Conservation (phyloP, 1,139 yeast species). For the Waltiozyma sp. region DNA sequence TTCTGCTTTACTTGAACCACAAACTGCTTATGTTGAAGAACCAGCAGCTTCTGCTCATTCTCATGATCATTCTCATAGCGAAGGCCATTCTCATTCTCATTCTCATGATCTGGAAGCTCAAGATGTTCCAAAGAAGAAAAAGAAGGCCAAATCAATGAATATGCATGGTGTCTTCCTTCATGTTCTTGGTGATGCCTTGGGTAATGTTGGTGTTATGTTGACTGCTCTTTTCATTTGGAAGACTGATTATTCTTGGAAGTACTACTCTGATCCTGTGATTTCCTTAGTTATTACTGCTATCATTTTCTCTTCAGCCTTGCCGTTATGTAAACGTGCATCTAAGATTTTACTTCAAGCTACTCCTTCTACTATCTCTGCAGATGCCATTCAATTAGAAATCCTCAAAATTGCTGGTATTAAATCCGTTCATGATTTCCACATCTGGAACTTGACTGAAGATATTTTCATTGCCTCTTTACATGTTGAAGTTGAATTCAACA, state of each 20-base stretch:
- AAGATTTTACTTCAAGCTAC: constrained; percentile 88
- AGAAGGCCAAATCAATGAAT: constrained; percentile 57
- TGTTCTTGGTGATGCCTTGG: constrained; percentile 92
- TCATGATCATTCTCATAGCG: constrained; percentile 4
- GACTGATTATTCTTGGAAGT: constrained; percentile 82
- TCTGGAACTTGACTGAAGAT: constrained; percentile 91
- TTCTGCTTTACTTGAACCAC: constrained; percentile 6
- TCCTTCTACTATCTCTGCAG: constrained; percentile 71
- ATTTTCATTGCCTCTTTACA: constrained; percentile 84
- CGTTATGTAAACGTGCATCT: constrained; percentile 78
- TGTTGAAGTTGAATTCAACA: constrained; percentile 55
- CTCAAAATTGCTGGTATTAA: constrained; percentile 58
- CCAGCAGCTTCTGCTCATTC: constrained; percentile 2
- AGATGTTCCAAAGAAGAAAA: constrained; percentile 11
- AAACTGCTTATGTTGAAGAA: constrained; percentile 6
- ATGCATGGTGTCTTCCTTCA: constrained; percentile 97
- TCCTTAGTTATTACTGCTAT: constrained; percentile 80
- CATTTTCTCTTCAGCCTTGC: constrained; percentile 84
- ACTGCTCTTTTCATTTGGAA: constrained; percentile 93
- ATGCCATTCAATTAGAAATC: constrained; percentile 60
- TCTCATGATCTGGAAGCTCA: constrained; percentile 16
- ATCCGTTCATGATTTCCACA: constrained; percentile 89
- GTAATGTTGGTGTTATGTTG: constrained; percentile 84
- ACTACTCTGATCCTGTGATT: constrained; percentile 73
- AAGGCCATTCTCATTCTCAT: constrained; percentile 25